A percentile compares a stretch with the other conserved stretches of the same genome.
phyloP scores from a whole-genome alignment of 106 monocot genomes.

The Dendrobium officinale region DNA sequence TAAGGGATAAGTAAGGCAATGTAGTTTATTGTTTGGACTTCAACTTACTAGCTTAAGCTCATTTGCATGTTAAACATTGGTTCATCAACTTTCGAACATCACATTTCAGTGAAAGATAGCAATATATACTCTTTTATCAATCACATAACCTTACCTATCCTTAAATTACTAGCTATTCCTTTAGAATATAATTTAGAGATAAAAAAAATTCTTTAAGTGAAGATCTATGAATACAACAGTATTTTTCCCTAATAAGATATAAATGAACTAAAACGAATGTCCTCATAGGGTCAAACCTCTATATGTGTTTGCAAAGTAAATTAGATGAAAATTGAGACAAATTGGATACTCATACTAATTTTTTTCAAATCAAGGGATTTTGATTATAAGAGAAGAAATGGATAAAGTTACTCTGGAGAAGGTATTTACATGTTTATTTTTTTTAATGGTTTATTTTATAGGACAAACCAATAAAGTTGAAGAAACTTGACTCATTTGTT shows the following conservation, averaged over 20 bases:
- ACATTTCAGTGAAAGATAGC: background rate
- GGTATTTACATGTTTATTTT: background rate
- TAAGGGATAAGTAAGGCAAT: background rate
- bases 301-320: no score
- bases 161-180: background rate
- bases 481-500: no score
- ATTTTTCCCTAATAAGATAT: background rate
- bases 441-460: background rate
- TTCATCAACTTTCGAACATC: background rate
- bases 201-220: background rate
- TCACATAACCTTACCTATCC: background rate
- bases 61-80: background rate
- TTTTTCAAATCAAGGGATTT: background rate
- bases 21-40: no score
- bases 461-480: no score
- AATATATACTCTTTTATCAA: background rate
- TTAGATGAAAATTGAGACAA: background rate
- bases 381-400: background rate
- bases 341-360: background rate
- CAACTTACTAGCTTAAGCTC: background rate
- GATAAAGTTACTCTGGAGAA: background rate
- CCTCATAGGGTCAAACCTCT: no score
- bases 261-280: background rate
- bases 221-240: background rate
- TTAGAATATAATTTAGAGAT: background rate